Evolutionary conservation across 1,139 yeast species (phyloP).

Genomic region (Hansenula lynferdii): DNA sequence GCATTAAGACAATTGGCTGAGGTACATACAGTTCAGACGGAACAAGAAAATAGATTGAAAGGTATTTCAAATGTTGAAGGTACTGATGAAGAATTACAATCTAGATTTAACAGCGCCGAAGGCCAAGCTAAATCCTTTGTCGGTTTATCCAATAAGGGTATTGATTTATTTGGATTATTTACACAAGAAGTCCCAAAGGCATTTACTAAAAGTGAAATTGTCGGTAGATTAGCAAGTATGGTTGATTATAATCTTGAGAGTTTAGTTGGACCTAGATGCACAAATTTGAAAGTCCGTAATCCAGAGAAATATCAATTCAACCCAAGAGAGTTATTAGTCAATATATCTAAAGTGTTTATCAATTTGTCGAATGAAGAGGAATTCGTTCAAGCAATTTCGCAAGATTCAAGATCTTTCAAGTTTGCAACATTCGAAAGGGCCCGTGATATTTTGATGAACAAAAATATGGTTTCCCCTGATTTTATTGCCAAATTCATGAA

Average conservation of each 20-base stretch:
- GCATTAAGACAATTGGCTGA: constrained; percentile 73
- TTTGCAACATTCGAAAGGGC: constrained; percentile 67
- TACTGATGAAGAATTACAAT: constrained; percentile 49
- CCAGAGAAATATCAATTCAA: constrained; percentile 84
- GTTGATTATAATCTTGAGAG: constrained; percentile 85
- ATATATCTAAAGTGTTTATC: constrained; percentile 69
- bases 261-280: constrained; percentile 94
- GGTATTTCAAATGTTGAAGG: constrained; percentile 49
- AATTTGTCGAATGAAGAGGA: constrained; percentile 61
- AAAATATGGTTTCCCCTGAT: constrained; percentile 47
- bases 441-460: constrained; percentile 52
- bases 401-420: constrained; percentile 85
- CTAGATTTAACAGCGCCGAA: constrained; percentile 59
- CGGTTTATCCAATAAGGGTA: constrained; percentile 80
- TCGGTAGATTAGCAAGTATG: constrained; percentile 94
- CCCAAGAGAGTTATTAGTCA: constrained; percentile 67
- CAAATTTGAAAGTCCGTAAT: constrained; percentile 76
- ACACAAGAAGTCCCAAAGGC: constrained; percentile 85
- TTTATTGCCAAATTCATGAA: constrained; percentile 45
- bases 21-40: constrained; percentile 69
- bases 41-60: constrained; percentile 35
- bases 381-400: constrained; percentile 76
- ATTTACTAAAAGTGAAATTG: constrained; percentile 84
- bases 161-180: constrained; percentile 72
- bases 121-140: constrained; percentile 76